Percentiles rank a stretch among this genome's conserved stretches.
Conservation (phyloP, 208 protist species). For the Wallacemonas sp. region DNA sequence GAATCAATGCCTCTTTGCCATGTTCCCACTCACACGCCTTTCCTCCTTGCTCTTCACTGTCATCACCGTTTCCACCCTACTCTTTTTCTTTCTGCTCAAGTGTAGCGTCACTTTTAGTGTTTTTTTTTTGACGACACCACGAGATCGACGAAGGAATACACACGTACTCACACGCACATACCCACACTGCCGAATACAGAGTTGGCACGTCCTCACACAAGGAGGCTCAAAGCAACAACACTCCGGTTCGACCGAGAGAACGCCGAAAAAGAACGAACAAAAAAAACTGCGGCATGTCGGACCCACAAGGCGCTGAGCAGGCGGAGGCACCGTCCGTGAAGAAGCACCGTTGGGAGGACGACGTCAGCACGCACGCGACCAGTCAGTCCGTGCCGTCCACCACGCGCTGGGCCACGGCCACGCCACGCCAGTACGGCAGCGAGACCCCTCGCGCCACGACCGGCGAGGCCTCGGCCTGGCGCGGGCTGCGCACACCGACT, state of each 20-base stretch:
- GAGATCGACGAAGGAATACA: neutral
- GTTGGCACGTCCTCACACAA: no score
- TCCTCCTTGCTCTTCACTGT: no score
- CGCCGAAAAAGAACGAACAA: no score
- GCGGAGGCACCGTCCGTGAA: slow-evolving; percentile 42
- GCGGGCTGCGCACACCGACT: slow-evolving; percentile 70
- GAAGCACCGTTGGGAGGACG: slow-evolving; percentile 70
- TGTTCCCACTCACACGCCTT: no score
- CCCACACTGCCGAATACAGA: neutral
- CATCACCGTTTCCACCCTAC: no score
- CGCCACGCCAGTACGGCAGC: slow-evolving; percentile 68
- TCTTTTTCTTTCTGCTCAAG: no score
- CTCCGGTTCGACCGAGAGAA: no score
- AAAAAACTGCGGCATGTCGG: no score
- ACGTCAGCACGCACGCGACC: slow-evolving; percentile 15
- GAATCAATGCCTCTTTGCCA: no score
- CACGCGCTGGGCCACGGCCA: slow-evolving; percentile 76
- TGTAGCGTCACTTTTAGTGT: neutral
- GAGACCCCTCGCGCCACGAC: slow-evolving; percentile 63
- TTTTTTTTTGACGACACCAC: neutral
- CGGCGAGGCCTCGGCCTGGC: slow-evolving; percentile 61
- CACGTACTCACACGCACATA: neutral
- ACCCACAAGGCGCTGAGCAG: neutral
- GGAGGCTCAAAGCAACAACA: no score
- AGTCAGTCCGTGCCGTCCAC: slow-evolving; percentile 28